Percentiles rank a stretch among this genome's conserved stretches.
These are phyloP conservation scores for Ascochyta pisi DNA, from an alignment of 2,329 filamentous ascomycete genomes.

Conservation along the genomic window DNA sequence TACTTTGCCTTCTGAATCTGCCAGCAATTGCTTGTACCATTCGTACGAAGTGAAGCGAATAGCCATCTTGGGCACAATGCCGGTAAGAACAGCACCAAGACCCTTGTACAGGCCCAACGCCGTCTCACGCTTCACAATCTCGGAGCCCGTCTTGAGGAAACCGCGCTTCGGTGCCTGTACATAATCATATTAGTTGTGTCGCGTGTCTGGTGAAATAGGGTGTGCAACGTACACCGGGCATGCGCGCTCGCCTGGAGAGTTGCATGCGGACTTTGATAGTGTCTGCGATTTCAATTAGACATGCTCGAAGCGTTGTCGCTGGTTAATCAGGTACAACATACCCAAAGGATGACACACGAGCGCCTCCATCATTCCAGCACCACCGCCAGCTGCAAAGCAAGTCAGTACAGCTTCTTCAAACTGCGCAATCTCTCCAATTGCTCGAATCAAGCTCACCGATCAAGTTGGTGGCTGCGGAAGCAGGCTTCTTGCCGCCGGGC, in stretches of 20 bases:
- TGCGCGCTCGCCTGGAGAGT: conserved; percentile 83
- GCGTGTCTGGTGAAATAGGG: not conserved
- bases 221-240: conserved; percentile 70
- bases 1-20: conserved; percentile 70
- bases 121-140: conserved; percentile 90
- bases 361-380: conserved; percentile 99
- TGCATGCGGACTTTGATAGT: conserved; percentile 99
- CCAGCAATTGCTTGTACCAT: conserved; percentile 85
- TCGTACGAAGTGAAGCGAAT: conserved; percentile 99
- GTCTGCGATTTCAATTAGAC: conserved; percentile 62
- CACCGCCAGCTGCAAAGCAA: conserved; percentile 77
- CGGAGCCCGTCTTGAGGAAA: conserved; percentile 82
- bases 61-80: conserved; percentile 98
- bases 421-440: not conserved
- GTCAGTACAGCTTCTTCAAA: conserved; percentile 21
- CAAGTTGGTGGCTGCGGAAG: conserved; percentile 87
- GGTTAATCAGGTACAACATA: conserved; percentile 52
- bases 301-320: not conserved
- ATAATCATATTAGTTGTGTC: conserved; percentile 14
- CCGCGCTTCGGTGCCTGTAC: conserved; percentile 74
- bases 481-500: conserved; percentile 73
- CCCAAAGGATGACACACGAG: conserved; percentile 92
- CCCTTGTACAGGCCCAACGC: conserved; percentile 96
- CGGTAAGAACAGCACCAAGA: conserved; percentile 92
- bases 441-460: conserved; percentile 69